These are phyloP conservation scores for Tricholomella constricta DNA, from an alignment of 768 basidiomycete genomes.

Conservation along the genomic window DNA sequence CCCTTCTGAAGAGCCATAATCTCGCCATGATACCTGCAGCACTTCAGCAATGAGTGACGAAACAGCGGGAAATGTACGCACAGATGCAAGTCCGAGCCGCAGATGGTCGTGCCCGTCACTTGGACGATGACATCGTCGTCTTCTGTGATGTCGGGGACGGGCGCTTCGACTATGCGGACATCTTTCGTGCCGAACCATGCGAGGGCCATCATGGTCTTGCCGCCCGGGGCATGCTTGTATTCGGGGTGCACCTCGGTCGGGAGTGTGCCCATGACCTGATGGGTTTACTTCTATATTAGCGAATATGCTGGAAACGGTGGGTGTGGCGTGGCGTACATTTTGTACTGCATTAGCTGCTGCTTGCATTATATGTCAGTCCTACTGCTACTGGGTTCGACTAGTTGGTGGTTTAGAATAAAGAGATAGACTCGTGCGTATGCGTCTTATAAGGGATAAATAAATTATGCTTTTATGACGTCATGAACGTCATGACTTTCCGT, in stretches of 20 bases:
- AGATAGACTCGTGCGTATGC: too few relatives aligned
- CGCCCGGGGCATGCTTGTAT: slow-evolving; percentile 50
- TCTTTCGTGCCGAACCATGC: slow-evolving; percentile 65
- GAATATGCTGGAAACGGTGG: not conserved
- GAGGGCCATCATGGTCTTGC: slow-evolving; percentile 65
- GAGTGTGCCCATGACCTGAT: slow-evolving; percentile 38
- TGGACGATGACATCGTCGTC: slow-evolving; percentile 76
- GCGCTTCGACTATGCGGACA: slow-evolving; percentile 42
- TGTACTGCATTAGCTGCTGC: not conserved
- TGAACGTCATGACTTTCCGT: too few relatives aligned
- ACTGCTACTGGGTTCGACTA: too few relatives aligned
- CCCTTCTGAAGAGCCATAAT: slow-evolving; percentile 70
- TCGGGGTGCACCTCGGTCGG: slow-evolving; percentile 44
- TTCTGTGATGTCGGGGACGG: slow-evolving; percentile 60
- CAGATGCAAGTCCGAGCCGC: slow-evolving; percentile 67
- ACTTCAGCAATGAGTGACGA: too few relatives aligned
- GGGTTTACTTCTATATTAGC: not conserved
- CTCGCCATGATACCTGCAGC: slow-evolving; percentile 60
- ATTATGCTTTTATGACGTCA: too few relatives aligned
- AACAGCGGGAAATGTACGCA: too few relatives aligned
- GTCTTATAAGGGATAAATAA: too few relatives aligned
- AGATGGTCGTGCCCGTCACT: slow-evolving; percentile 77
- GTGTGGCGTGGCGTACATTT: not conserved
- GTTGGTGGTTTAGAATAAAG: not conserved
- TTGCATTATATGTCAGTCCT: too few relatives aligned